Base-by-base conservation (phyloP, 2,329 filamentous ascomycete species). In the Chrysosporium keratinophilum region DNA sequence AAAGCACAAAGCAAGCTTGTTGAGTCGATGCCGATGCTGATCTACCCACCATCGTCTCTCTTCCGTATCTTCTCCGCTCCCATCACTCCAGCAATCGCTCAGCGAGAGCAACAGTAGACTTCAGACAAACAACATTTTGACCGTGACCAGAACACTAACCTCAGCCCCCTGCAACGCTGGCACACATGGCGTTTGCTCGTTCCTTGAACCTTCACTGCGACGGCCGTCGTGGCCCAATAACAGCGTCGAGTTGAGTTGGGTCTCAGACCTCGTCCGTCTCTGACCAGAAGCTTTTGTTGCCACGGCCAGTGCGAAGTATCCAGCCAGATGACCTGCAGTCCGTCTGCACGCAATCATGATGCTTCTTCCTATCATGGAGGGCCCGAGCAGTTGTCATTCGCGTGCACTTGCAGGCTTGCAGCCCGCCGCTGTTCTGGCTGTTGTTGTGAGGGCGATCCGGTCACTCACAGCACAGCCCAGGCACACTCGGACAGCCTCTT, bases 171-270 rank as follows among this genome's bases (percentile, higher is more conserved):
- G 50, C 42, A 41, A 33, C 33, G 35, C 39, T 53, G 50, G 50
- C 50, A 53, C 50, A 53, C 50, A 31, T 47, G 43, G 43, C 41
- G 43, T 46, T 19, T 47, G 39, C 15, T 45, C 41, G 40, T 45
- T 45, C 28, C 49, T 19, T 41, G n/a, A 31, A 15, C 19, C 40
- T 28, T 50, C 37, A 20, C 42, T 23, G 37, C 35, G 10, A n/a
- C 9, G 41, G 34, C 42, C 20, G 19, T 53, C 51, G 51, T 53
- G 51, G 51, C 20, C 51, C 51, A 53, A 53, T 53, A 34, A 43
- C 51, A 42, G 31, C 43, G 44, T 19, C 37, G 34, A 19, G 19
- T 37, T 5, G n/a, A 2, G 40, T 33, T 20, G 50, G 28, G 17
- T 44, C 40, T 23, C 17, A 45, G 41, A 39, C 47, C 15, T 23